phyloP scores from a whole-genome alignment of 495 filamentous ascomycete species.

The Parathielavia hyrcaniae region DNA sequence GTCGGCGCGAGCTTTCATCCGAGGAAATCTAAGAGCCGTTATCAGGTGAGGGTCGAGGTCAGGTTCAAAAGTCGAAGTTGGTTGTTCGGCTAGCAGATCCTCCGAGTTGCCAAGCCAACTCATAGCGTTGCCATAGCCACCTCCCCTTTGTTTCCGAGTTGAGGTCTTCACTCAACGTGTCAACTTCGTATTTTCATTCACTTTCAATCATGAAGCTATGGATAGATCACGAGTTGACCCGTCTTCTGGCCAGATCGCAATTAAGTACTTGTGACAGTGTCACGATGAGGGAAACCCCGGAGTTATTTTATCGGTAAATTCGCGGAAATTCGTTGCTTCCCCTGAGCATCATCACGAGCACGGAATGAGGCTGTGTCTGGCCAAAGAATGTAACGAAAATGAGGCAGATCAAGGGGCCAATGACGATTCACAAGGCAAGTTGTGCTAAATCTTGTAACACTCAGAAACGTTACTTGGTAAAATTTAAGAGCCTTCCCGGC shows the following conservation, averaged over 20 bases:
- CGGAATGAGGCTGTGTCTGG: not conserved
- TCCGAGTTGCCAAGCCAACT: not conserved
- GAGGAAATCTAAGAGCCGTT: not conserved
- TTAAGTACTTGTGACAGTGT: not conserved
- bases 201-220: not conserved
- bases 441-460: not conserved
- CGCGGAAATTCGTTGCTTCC: not conserved
- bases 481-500: not conserved
- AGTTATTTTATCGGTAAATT: slow-evolving; percentile 1
- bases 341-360: not conserved
- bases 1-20: not conserved
- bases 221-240: not conserved
- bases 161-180: slow-evolving; percentile 15
- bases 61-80: no score
- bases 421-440: no score
- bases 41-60: not conserved
- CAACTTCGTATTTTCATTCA: slow-evolving; percentile 21
- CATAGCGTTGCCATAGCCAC: slow-evolving; percentile 3
- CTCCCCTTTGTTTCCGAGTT: not conserved
- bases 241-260: slow-evolving; percentile 7
- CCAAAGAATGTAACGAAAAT: not conserved
- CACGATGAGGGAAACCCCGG: no score
- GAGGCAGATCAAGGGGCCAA: no score
- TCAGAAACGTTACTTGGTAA: no score
- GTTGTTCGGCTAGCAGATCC: not conserved